Percentiles rank a stretch among this genome's conserved stretches.
These are phyloP conservation scores for Coniferiporia sulphurascens DNA, from an alignment of 1,284 basidiomycete genomes.

Conservation along the genomic window DNA sequence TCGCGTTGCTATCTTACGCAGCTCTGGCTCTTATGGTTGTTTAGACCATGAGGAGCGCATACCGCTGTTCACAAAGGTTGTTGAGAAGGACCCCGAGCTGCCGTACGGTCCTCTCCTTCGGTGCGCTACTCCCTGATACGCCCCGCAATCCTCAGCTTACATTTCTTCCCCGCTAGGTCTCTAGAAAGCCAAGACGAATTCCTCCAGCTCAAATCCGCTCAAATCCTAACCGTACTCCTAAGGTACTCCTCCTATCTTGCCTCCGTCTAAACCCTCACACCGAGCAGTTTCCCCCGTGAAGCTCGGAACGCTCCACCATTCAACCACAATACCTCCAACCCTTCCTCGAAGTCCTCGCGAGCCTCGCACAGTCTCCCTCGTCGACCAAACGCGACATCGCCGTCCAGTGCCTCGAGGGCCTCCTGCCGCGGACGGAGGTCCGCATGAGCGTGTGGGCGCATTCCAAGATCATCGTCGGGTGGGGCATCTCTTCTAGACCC, in stretches of 20 bases:
- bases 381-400: conserved; percentile 82
- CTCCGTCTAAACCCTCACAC: not conserved
- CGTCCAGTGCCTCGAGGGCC: conserved; percentile 83
- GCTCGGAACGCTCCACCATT: conserved; percentile 50
- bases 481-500: conserved; percentile 3
- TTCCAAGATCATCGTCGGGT: conserved; percentile 66
- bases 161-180: conserved; percentile 45
- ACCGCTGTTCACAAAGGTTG: conserved; percentile 61
- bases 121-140: conserved; percentile 35
- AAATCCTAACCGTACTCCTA: conserved; percentile 85
- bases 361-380: conserved; percentile 57
- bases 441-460: conserved; percentile 70
- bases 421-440: conserved; percentile 79
- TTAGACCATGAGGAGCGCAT: conserved; percentile 77
- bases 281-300: conserved; percentile 23
- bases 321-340: conserved; percentile 57
- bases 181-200: conserved; percentile 91
- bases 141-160: conserved; percentile 12
- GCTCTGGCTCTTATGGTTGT: not conserved
- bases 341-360: conserved; percentile 61
- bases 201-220: conserved; percentile 83
- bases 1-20: conserved; percentile 4
- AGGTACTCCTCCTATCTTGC: conserved; percentile 39
- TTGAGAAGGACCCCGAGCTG: conserved; percentile 66
- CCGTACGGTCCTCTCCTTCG: conserved; percentile 83